Percentiles rank a stretch among this genome's conserved stretches.
phyloP scores from a whole-genome alignment of 164 flowering plant genomes.

The Sextonia rubra region DNA sequence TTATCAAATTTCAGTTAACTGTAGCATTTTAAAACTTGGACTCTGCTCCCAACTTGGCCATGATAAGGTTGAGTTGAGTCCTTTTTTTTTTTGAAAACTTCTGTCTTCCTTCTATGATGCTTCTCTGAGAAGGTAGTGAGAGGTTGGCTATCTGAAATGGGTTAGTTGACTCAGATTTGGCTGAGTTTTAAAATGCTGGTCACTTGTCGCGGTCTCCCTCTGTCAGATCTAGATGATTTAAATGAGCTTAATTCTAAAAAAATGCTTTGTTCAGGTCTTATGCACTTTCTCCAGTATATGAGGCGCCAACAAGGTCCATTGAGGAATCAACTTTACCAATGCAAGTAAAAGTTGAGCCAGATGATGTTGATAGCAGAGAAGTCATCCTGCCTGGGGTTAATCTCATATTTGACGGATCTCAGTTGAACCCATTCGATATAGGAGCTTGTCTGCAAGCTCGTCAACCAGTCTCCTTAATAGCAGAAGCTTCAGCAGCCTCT shows the following conservation, averaged over 20 bases:
- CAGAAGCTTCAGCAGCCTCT: slow-evolving; percentile 81
- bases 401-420: slow-evolving; percentile 85
- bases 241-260: not conserved
- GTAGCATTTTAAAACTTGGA: too few relatives aligned
- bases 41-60: too few relatives aligned
- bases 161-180: too few relatives aligned
- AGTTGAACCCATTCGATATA: slow-evolving; percentile 83
- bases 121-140: too few relatives aligned
- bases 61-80: too few relatives aligned
- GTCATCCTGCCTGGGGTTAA: slow-evolving; percentile 80
- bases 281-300: slow-evolving; percentile 74
- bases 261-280: slow-evolving; percentile 61
- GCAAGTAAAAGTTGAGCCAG: slow-evolving; percentile 50
- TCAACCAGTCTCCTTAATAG: slow-evolving; percentile 76
- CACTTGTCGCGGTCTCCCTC: too few relatives aligned
- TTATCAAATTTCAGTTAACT: too few relatives aligned
- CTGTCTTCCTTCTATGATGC: too few relatives aligned
- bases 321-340: slow-evolving; percentile 46
- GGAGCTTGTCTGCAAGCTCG: slow-evolving; percentile 97
- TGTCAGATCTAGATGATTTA: too few relatives aligned
- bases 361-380: slow-evolving; percentile 74
- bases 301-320: slow-evolving; percentile 65
- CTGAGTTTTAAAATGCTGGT: too few relatives aligned
- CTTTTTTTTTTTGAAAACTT: too few relatives aligned
- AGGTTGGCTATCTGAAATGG: too few relatives aligned